These are phyloP conservation scores for Paraphaeosphaeria sporulosa DNA, from an alignment of 2,329 filamentous ascomycete genomes.

Conservation along the genomic window DNA sequence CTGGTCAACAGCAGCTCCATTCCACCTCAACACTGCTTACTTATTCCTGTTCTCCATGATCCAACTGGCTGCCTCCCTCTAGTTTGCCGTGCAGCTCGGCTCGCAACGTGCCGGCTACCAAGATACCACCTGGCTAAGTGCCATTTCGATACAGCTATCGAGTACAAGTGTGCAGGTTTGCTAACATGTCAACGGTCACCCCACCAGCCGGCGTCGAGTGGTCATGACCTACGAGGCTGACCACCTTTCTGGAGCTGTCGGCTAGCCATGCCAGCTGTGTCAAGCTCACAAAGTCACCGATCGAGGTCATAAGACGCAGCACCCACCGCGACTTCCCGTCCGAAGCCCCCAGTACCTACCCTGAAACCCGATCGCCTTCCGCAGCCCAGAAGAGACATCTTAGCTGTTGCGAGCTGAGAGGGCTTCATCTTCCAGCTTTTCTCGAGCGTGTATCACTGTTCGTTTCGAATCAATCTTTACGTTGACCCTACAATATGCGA, in stretches of 20 bases:
- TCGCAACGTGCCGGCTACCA: slow-evolving; percentile 5
- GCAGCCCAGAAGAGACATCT: slow-evolving; percentile 9
- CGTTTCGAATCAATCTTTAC: not conserved
- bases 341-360: slow-evolving; percentile 7
- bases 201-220: slow-evolving; percentile 30
- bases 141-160: slow-evolving; percentile 6
- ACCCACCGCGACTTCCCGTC: slow-evolving; percentile 17
- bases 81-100: not conserved
- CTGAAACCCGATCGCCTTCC: slow-evolving; percentile 2
- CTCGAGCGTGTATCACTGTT: not conserved
- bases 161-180: slow-evolving; percentile 8
- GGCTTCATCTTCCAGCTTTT: not conserved
- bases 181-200: slow-evolving; percentile 10
- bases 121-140: slow-evolving; percentile 18
- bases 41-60: slow-evolving; percentile 15
- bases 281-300: slow-evolving; percentile 29
- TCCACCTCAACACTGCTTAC: slow-evolving; percentile 35
- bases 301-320: slow-evolving; percentile 35
- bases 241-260: slow-evolving; percentile 35
- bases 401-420: slow-evolving; percentile 9
- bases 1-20: slow-evolving; percentile 23
- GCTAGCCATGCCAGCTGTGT: slow-evolving; percentile 35
- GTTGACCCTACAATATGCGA: slow-evolving; percentile 24
- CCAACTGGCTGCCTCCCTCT: slow-evolving; percentile 21
- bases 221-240: slow-evolving; percentile 43